phyloP scores from a whole-genome alignment of 305 asterid genomes.

The Solanum aculeatissimum region DNA sequence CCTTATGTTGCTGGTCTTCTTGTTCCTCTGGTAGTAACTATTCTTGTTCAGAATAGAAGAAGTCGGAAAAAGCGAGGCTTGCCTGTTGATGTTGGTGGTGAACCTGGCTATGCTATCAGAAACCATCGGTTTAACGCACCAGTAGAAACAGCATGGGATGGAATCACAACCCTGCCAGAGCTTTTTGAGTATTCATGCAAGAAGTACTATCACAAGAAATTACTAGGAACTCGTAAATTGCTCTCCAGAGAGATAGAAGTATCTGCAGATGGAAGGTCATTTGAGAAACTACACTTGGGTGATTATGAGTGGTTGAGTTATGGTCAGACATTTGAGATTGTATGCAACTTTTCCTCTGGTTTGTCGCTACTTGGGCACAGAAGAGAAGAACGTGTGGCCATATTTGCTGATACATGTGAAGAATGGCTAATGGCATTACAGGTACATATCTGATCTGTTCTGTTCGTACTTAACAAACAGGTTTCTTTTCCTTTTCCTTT shows the following conservation, averaged over 20 bases:
- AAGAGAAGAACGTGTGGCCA: conserved; percentile 88
- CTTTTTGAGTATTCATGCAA: conserved; percentile 81
- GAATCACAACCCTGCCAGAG: conserved; percentile 84
- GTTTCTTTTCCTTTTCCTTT: neutral
- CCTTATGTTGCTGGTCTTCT: conserved; percentile 66
- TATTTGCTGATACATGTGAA: conserved; percentile 91
- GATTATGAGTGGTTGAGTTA: conserved; percentile 87
- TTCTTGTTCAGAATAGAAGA: conserved; percentile 48
- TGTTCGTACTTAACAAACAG: neutral
- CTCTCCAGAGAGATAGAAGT: conserved; percentile 60
- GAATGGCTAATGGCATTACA: conserved; percentile 97
- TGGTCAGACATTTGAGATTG: conserved; percentile 67
- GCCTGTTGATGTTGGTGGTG: conserved; percentile 74
- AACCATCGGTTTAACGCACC: conserved; percentile 56
- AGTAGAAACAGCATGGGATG: conserved; percentile 89
- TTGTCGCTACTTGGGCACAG: conserved; percentile 78
- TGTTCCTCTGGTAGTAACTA: conserved; percentile 60
- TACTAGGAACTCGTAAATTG: conserved; percentile 72
- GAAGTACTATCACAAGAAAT: conserved; percentile 32
- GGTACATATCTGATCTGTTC: conserved; percentile 28
- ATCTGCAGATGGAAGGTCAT: conserved; percentile 65
- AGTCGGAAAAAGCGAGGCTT: conserved; percentile 71
- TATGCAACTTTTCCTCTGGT: conserved; percentile 81
- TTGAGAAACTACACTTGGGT: conserved; percentile 97
- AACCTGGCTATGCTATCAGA: conserved; percentile 63